phyloP scores from a whole-genome alignment of 306 rosid species.

The Canavalia ensiformis region DNA sequence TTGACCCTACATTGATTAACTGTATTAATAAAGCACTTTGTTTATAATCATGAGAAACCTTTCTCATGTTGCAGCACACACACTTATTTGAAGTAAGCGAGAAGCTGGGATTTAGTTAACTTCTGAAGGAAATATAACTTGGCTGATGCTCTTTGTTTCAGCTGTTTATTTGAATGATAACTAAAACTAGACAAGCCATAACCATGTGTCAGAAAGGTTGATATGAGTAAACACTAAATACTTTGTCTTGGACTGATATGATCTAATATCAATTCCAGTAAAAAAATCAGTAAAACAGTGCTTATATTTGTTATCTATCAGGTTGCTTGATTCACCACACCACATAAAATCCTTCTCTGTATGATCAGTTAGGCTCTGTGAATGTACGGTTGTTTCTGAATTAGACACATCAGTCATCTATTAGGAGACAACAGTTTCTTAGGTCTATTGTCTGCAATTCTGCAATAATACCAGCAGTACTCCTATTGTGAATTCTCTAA shows the following conservation, averaged over 20 bases:
- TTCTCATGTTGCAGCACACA: not conserved
- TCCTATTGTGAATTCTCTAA: conserved; percentile 3
- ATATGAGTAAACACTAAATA: not conserved
- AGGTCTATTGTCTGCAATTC: not conserved
- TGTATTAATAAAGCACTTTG: conserved; percentile 8
- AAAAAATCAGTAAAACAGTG: not conserved
- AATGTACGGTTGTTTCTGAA: conserved; percentile 2
- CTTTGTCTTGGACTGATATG: not conserved
- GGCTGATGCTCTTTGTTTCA: not conserved
- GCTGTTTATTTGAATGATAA: conserved; percentile 12
- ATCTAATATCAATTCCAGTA: not conserved
- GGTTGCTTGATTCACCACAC: not conserved
- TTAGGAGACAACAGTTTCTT: conserved; percentile 5
- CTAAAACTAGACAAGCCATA: conserved; percentile 13
- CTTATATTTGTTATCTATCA: not conserved
- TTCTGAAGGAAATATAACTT: not conserved
- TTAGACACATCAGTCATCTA: not conserved
- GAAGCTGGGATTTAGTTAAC: conserved; percentile 6
- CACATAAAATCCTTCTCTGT: not conserved
- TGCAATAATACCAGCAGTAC: not conserved
- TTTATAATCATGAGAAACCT: conserved; percentile 30
- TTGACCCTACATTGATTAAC: conserved; percentile 20
- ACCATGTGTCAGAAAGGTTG: not conserved
- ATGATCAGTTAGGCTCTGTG: not conserved
- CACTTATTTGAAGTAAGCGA: conserved; percentile 13